Evolutionary conservation across 2,329 filamentous ascomycete genomes (phyloP).

Genomic region (Phialophora macrospora): DNA sequence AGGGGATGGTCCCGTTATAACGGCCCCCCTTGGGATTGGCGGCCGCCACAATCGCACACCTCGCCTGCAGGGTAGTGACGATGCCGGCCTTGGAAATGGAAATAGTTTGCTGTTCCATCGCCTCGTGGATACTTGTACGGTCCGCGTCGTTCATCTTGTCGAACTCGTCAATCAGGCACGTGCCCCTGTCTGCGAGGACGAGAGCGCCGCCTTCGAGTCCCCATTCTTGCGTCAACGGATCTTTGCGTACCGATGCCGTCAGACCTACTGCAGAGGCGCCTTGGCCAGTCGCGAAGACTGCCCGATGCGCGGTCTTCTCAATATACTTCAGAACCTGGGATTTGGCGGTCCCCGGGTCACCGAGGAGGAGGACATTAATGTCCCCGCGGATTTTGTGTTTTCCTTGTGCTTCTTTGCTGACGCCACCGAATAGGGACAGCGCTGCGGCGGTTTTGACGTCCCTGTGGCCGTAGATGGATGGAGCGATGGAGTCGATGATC

Average conservation of each 20-base stretch:
- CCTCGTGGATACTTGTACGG: conserved; percentile 96
- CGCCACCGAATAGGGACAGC: conserved; percentile 90
- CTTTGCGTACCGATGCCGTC: conserved; percentile 92
- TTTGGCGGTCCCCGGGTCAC: conserved; percentile 96
- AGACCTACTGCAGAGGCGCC: conserved; percentile 97
- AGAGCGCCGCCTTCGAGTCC: conserved; percentile 94
- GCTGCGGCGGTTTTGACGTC: conserved; percentile 98
- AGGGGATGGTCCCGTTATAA: conserved; percentile 95
- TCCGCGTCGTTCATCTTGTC: conserved; percentile 99
- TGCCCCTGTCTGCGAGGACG: conserved; percentile 91
- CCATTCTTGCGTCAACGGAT: conserved; percentile 96
- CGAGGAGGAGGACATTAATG: conserved; percentile 95
- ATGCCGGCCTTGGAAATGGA: conserved; percentile 99
- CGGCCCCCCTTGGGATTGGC: conserved; percentile 95
- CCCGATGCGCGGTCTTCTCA: conserved; percentile 94
- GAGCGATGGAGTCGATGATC: conserved; percentile 89
- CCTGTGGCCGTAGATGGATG: conserved; percentile 94
- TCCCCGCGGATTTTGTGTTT: conserved; percentile 91
- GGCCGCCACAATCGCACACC: conserved; percentile 93
- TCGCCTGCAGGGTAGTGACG: conserved; percentile 92
- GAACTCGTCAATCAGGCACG: conserved; percentile 96
- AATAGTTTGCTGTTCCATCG: conserved; percentile 99
- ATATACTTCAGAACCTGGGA: conserved; percentile 97
- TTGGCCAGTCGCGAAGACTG: conserved; percentile 96
- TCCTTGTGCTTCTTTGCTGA: conserved; percentile 87